Base-by-base conservation (phyloP, 2,329 filamentous ascomycete genomes). In the Colletotrichum brevisporum region DNA sequence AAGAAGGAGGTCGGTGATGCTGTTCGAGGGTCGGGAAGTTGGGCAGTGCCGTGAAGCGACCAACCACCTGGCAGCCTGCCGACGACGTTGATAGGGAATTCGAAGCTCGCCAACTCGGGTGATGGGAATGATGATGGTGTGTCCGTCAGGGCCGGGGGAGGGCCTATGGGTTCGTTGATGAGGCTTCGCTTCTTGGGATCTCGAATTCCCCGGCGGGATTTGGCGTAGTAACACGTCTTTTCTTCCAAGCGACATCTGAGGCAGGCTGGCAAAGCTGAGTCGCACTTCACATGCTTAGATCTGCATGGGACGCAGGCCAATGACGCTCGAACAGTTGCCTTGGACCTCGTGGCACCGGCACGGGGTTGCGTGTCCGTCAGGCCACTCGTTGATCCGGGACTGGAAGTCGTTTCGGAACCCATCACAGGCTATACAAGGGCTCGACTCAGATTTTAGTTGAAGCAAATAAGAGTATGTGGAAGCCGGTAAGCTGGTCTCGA, bases 261-360 rank as follows among this genome's bases (percentile, higher is more conserved):
- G 84, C 76, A 75, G 82, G 82, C 36, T 78, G 80, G 65, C 74
- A 78, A 58, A 78, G 81, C 54, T 16, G 53, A 61, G 50, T 67
- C 47, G 71, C 47, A 73, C 72, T 63, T 72, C 53, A 67, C 88
- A 57, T 88, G 86, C 74, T 83, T 87, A 67, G 78, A 77, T 26
- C 80, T 81, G 65, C 84, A 88, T 72, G 88, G 87, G 77, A 84
- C 76, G 54, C 80, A 82, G 56, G 80, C 81, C 41, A 82, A 73
- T 12, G 81, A 82, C 26, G 81, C 80, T 60, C 81, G 79, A 61
- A 87, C 83, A 43, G 74, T 76, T 15, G 76, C 74, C 59, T 78
- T 79, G 36, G 77, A 76, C 26, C 74, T 70, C 3, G 57, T 63
- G 6, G 67, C 67, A 2, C 67, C 67, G 18, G 67, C 67, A 50